Base-by-base conservation (phyloP, 208 protist species). In the Herpetomonas tarakana region DNA sequence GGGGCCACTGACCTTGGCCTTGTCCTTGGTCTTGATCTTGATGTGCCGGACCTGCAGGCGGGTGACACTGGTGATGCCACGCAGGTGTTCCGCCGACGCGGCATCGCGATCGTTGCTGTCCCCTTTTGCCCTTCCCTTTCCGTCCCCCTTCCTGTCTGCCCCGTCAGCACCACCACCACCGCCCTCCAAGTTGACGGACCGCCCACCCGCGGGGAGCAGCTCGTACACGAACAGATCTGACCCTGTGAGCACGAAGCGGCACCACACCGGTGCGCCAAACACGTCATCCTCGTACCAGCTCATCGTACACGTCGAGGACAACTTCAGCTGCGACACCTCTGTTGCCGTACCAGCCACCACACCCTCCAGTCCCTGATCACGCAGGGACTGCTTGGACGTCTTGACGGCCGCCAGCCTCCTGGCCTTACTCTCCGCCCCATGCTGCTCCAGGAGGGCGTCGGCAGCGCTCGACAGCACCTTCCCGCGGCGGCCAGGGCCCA, bases 151-250 rank as follows among this genome's bases (percentile, higher is more conserved):
- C 25, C 52, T 26, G 25, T 30, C 18, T 21, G 3, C 39, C 0
- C 45, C 25, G 11, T 44, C 44, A 29, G 27, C 53, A 2, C 3
- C 2, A 31, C 25, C 29, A 2, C 45, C 31, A 27, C 39, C 26
- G 49, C 25, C 45, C 31, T 52, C 25, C n/a, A 24, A 3, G 28
- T 14, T 52, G 16, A 55, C 6, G 35, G 14, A 14, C 35, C 55
- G 22, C 22, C 55, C 53, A 12, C 44, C 45, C 21, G 65, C 14
- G 24, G 35, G 70, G 22, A 81, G 52, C 19, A 76, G 57, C 46
- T 81, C 55, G 41, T 78, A 85, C n/a, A 85, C 57, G 3, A 60
- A 75, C 1, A 85, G 55, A 18, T 41, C 21, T 30, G 67, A 51
- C 46, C 63, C 67, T 18, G 55, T 53, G 9, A 85, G 53, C 0